A percentile compares a stretch with the other conserved stretches of the same genome.
These are phyloP conservation scores for Colletotrichum musicola DNA, from an alignment of 2,329 filamentous ascomycete species.

Conservation along the genomic window DNA sequence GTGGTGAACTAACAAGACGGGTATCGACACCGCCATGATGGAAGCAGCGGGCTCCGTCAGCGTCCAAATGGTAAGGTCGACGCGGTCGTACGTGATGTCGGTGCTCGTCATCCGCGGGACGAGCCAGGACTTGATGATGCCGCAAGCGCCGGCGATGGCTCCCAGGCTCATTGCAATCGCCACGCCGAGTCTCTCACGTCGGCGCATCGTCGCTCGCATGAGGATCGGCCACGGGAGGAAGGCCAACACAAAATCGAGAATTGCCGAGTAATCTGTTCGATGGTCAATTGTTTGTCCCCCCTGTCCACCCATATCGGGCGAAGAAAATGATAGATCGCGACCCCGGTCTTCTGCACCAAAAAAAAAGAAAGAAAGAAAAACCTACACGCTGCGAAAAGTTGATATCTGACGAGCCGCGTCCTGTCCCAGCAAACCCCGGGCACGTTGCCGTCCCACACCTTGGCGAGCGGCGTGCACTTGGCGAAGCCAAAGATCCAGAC, in stretches of 20 bases:
- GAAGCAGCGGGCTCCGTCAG: constrained; percentile 50
- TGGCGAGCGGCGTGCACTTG: constrained; percentile 48
- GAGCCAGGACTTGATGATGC: constrained; percentile 50
- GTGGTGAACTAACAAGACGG: constrained; percentile 46
- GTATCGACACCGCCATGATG: constrained; percentile 52
- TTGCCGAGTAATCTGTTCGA: constrained; percentile 48
- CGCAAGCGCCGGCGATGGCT: constrained; percentile 48
- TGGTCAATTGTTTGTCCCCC: constrained; percentile 11
- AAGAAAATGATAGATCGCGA: too few species aligned
- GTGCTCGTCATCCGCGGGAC: constrained; percentile 48
- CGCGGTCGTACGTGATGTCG: constrained; percentile 50
- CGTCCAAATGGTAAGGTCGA: constrained; percentile 53
- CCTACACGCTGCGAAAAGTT: constrained; percentile 50
- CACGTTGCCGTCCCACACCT: constrained; percentile 44
- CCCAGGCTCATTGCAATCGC: constrained; percentile 53
- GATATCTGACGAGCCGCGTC: constrained; percentile 43
- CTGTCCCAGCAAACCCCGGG: constrained; percentile 49
- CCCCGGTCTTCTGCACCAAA: too few species aligned
- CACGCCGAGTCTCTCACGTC: constrained; percentile 50
- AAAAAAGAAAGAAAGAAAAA: too few species aligned
- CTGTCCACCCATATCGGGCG: too few species aligned
- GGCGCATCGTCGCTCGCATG: constrained; percentile 48
- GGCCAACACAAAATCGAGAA: constrained; percentile 50
- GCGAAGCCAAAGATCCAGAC: constrained; percentile 51
- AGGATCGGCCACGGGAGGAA: constrained; percentile 51